Conservation (phyloP, 2,329 filamentous ascomycete genomes). For the Thyridium curvatum region DNA sequence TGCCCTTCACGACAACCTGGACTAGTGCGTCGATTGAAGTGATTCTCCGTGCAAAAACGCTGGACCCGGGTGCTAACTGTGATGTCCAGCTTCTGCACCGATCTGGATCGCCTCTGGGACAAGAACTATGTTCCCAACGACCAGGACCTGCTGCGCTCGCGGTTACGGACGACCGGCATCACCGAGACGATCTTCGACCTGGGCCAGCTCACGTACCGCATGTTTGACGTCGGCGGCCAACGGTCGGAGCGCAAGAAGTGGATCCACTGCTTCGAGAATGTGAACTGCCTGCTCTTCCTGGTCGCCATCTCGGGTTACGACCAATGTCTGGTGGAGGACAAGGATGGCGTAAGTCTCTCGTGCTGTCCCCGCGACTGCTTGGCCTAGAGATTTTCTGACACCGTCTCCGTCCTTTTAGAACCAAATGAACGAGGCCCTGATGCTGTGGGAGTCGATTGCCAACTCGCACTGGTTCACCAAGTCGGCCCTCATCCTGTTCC, state of each 20-base stretch:
- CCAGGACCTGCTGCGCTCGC: constrained; percentile 87
- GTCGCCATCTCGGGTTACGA: constrained; percentile 96
- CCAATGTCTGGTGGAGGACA: constrained; percentile 92
- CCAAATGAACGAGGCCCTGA: constrained; percentile 85
- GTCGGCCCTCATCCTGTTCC: constrained; percentile 75
- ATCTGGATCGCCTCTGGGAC: constrained; percentile 68
- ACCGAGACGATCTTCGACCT: constrained; percentile 93
- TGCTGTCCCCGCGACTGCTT: background rate
- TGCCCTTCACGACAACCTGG: constrained; percentile 89
- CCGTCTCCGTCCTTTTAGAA: constrained; percentile 44
- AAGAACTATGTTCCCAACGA: constrained; percentile 82
- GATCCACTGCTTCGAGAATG: constrained; percentile 95
- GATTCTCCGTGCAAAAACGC: too few species aligned
- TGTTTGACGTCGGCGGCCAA: constrained; percentile 94
- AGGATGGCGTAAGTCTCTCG: constrained; percentile 72
- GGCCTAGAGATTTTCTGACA: background rate
- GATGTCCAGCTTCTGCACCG: constrained; percentile 67
- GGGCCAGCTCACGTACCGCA: constrained; percentile 86
- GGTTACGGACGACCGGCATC: constrained; percentile 88
- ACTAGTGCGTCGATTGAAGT: constrained; percentile 70
- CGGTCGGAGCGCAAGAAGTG: constrained; percentile 93
- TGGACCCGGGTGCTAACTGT: background rate
- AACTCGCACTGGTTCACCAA: constrained; percentile 84
- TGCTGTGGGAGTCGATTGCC: constrained; percentile 80
- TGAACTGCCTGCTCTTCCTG: constrained; percentile 86